These are phyloP conservation scores for Heliosperma pusillum DNA, from an alignment of 148 eudicot species.

Conservation along the genomic window DNA sequence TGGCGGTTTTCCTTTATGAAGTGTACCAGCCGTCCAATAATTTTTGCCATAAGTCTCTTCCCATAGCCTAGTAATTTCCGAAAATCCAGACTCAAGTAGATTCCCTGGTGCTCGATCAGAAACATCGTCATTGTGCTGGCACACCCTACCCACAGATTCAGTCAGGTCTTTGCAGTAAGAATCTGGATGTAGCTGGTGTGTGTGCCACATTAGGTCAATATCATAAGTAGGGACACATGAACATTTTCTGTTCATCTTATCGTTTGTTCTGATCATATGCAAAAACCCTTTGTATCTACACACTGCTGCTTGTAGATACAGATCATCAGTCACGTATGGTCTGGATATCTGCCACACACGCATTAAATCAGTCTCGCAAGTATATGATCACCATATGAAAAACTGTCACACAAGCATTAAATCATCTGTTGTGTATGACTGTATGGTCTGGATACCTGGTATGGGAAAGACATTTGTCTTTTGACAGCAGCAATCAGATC, in stretches of 20 bases:
- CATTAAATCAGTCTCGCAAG: background rate
- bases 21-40: constrained; percentile 91
- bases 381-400: too few species aligned
- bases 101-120: constrained; percentile 84
- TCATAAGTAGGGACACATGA: constrained; percentile 91
- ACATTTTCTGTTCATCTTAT: constrained; percentile 44
- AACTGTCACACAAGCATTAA: background rate
- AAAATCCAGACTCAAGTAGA: constrained; percentile 73
- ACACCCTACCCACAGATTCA: constrained; percentile 56
- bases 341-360: constrained; percentile 56
- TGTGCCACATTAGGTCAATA: constrained; percentile 94
- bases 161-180: constrained; percentile 64
- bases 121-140: constrained; percentile 86
- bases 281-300: constrained; percentile 93
- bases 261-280: constrained; percentile 75
- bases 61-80: constrained; percentile 68
- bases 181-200: constrained; percentile 77
- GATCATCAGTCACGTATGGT: constrained; percentile 50
- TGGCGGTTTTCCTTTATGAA: constrained; percentile 71
- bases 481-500: constrained; percentile 67
- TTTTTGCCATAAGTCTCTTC: constrained; percentile 72
- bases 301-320: constrained; percentile 71
- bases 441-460: constrained; percentile 50
- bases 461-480: constrained; percentile 76
- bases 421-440: too few species aligned